A percentile compares a stretch with the other conserved stretches of the same genome.
phyloP scores from a whole-genome alignment of 2,329 filamentous ascomycete genomes.

The Colletotrichum phormii region DNA sequence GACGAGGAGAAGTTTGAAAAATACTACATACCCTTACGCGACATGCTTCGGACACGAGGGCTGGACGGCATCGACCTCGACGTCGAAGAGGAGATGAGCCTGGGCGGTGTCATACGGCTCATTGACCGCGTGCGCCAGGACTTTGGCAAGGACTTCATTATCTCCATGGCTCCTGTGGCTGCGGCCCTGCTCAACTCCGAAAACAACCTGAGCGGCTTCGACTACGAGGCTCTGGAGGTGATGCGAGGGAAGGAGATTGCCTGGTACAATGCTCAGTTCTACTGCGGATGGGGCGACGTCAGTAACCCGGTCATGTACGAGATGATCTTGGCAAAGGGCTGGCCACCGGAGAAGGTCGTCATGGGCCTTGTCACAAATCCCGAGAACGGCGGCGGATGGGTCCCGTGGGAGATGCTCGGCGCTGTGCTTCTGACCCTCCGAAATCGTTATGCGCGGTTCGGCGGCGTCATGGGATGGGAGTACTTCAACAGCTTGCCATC shows the following conservation, averaged over 20 bases:
- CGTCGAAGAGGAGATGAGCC: slow-evolving; percentile 80
- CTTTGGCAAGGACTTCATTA: slow-evolving; percentile 77
- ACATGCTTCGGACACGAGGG: slow-evolving; percentile 69
- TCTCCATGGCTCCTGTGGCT: slow-evolving; percentile 86
- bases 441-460: slow-evolving; percentile 74
- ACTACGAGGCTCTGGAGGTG: slow-evolving; percentile 80
- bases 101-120: slow-evolving; percentile 73
- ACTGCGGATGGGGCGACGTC: slow-evolving; percentile 84
- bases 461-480: slow-evolving; percentile 95
- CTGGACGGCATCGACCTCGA: slow-evolving; percentile 82
- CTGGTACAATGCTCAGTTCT: slow-evolving; percentile 95
- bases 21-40: slow-evolving; percentile 77
- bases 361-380: slow-evolving; percentile 85
- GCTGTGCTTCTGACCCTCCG: slow-evolving; percentile 55
- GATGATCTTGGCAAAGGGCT: slow-evolving; percentile 70
- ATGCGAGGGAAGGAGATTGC: slow-evolving; percentile 73
- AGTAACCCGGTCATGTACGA: slow-evolving; percentile 61
- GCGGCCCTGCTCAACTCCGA: slow-evolving; percentile 70
- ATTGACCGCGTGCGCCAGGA: slow-evolving; percentile 76
- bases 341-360: slow-evolving; percentile 79
- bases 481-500: slow-evolving; percentile 87
- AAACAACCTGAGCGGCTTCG: slow-evolving; percentile 82
- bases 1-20: slow-evolving; percentile 72
- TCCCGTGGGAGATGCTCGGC: slow-evolving; percentile 60
- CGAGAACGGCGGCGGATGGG: slow-evolving; percentile 72